Evolutionary conservation across 371 early-diverging fungal species (phyloP), one percentile per base, ranked within the genome.

Genomic region (Apophysomyces variabilis): DNA sequence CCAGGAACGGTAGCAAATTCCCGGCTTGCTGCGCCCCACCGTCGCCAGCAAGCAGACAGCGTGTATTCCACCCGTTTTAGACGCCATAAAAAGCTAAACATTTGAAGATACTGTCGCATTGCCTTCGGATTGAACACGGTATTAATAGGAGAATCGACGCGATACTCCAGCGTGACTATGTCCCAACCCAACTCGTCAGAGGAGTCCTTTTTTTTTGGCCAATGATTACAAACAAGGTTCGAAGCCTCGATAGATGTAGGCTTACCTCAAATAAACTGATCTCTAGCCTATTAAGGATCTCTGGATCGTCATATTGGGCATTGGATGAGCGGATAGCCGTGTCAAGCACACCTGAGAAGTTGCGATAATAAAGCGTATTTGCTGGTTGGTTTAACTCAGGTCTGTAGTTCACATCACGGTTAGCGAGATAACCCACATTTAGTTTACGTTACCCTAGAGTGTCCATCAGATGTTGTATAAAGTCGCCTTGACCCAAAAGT

Each of bases 401-500:
- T 54, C 86, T 85, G 66, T 32, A 36, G 13, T 35, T 13, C 16
- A 16, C 18, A 46, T 43, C 45, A 26, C 18, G 21, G 54, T 58
- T 57, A 16, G 26, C 18, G 5, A 14, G n/a, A 12, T 8, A 4
- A 18, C 16, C 21, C 13, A 32, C 26, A 36, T 26, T 26, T 26
- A 26, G 32, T 26, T 26, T 26, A 26, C 32, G 3, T 56, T 84
- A 93, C 90, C 91, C 90, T 43, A 98, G 69, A 18, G 86, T 83
- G 66, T 93, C 95, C 90, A 96, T 90, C 41, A 98, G 74, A 60
- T 88, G 86, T 66, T 93, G 93, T 47, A 95, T 90, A 80, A 97
- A 96, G 69, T 98, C 97, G n/a, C 97, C 99, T 75, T 97, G 95
- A 43, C 94, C 96, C 14, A 98, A 77, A 38, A 98, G 73, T n/a